Evolutionary conservation across 2,329 filamentous ascomycete species (phyloP).

Genomic region (Coniochaeta hoffmannii): DNA sequence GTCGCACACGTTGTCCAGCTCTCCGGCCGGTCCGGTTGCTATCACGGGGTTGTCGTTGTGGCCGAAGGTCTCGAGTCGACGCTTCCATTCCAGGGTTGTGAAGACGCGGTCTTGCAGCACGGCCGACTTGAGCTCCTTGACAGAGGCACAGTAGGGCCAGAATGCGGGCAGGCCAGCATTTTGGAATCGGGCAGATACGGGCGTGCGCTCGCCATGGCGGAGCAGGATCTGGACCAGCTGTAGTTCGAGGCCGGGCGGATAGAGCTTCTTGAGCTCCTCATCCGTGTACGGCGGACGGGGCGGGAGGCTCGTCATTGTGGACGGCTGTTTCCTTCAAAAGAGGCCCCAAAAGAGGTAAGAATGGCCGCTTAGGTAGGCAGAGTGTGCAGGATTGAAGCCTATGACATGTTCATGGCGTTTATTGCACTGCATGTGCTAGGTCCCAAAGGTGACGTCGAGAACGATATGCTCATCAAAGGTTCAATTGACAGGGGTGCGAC

Average conservation of each 20-base stretch:
- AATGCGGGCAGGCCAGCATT: constrained; percentile 61
- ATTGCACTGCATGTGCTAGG: too few relatives aligned
- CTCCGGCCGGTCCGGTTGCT: constrained; percentile 58
- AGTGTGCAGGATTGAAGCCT: too few relatives aligned
- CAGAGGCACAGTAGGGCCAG: constrained; percentile 88
- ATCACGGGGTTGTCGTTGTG: constrained; percentile 60
- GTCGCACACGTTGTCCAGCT: constrained; percentile 77
- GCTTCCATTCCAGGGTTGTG: constrained; percentile 50
- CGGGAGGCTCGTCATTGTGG: constrained; percentile 67
- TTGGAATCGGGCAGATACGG: constrained; percentile 80
- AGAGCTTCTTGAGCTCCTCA: constrained; percentile 73
- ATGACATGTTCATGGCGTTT: too few relatives aligned
- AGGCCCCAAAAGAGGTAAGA: too few relatives aligned
- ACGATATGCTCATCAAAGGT: too few relatives aligned
- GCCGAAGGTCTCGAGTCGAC: constrained; percentile 78
- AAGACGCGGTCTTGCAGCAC: constrained; percentile 38
- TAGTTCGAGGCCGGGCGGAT: constrained; percentile 72
- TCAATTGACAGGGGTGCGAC: background rate
- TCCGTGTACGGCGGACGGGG: constrained; percentile 71
- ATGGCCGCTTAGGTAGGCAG: too few relatives aligned
- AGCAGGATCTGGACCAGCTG: constrained; percentile 85
- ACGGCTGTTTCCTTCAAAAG: too few relatives aligned
- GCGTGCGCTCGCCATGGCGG: constrained; percentile 74
- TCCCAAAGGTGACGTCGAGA: too few relatives aligned
- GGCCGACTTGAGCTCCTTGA: constrained; percentile 56